A percentile compares a stretch with the other conserved stretches of the same genome.
phyloP scores from a whole-genome alignment of 805 yeast species.

The Lipomyces chichibuensis region DNA sequence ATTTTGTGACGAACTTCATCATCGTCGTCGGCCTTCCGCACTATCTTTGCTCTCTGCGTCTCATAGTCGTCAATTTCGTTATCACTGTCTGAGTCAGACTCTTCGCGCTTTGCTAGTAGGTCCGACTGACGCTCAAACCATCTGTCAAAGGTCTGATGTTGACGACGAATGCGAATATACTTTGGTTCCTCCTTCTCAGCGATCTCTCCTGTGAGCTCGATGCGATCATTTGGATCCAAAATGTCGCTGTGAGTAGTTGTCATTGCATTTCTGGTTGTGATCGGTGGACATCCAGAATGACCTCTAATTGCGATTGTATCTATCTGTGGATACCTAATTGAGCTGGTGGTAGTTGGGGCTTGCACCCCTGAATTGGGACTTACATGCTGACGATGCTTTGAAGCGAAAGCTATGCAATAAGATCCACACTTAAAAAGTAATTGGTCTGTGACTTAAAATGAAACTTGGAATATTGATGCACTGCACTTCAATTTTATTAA shows the following conservation, averaged over 20 bases:
- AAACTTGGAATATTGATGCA: too few relatives aligned
- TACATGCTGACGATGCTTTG: not conserved
- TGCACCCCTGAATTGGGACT: not conserved
- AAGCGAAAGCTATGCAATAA: too few relatives aligned
- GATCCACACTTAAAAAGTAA: too few relatives aligned
- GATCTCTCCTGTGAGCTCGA: conserved; percentile 1
- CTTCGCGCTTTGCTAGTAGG: conserved; percentile 2
- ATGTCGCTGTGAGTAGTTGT: not conserved
- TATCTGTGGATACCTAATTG: not conserved
- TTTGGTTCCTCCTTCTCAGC: conserved; percentile 1
- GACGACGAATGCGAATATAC: not conserved
- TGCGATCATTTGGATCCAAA: not conserved
- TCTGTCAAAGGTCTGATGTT: not conserved
- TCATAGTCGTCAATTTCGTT: not conserved
- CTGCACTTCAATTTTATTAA: too few relatives aligned
- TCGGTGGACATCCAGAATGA: not conserved
- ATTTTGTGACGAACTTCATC: not conserved
- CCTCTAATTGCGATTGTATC: not conserved
- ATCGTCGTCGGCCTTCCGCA: not conserved
- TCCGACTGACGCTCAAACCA: conserved; percentile 6
- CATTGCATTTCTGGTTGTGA: not conserved
- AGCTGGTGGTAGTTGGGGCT: not conserved
- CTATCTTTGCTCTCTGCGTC: not conserved
- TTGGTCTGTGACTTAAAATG: too few relatives aligned
- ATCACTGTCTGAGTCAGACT: not conserved